phyloP scores from a whole-genome alignment of 78 protist genomes.

The Dictyostelium capitatum region DNA sequence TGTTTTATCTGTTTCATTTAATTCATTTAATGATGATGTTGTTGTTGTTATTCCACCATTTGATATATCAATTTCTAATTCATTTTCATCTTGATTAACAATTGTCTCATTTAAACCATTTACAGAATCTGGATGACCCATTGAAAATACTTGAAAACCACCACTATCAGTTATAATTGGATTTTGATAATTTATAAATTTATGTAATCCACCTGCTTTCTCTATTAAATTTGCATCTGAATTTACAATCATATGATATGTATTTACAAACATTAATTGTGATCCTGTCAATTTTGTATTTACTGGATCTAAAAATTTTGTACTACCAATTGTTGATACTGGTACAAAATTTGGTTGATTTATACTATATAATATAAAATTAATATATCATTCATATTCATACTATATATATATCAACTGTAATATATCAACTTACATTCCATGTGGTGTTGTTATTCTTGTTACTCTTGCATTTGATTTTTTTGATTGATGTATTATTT shows the following conservation, averaged over 20 bases:
- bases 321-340: conserved; percentile 83
- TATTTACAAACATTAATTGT: conserved; percentile 90
- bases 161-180: conserved; percentile 93
- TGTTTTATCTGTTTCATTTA: conserved; percentile 72
- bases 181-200: conserved; percentile 77
- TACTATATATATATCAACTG: neutral
- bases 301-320: conserved; percentile 70
- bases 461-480: conserved; percentile 81
- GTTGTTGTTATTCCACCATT: neutral
- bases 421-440: conserved; percentile 24
- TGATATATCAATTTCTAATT: neutral
- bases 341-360: conserved; percentile 84
- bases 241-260: conserved; percentile 90
- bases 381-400: no score
- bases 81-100: neutral
- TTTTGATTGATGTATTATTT: conserved; percentile 72
- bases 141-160: conserved; percentile 89
- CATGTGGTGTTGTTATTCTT: conserved; percentile 80
- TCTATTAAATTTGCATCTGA: conserved; percentile 77
- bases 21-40: conserved; percentile 60
- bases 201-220: conserved; percentile 88
- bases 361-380: conserved; percentile 19
- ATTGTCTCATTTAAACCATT: neutral
- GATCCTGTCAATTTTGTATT: conserved; percentile 37
- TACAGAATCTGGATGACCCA: conserved; percentile 59